Evolutionary conservation across 164 flowering plant genomes (phyloP), one percentile per base, ranked within the genome.

Genomic region (Vitis cinerea): DNA sequence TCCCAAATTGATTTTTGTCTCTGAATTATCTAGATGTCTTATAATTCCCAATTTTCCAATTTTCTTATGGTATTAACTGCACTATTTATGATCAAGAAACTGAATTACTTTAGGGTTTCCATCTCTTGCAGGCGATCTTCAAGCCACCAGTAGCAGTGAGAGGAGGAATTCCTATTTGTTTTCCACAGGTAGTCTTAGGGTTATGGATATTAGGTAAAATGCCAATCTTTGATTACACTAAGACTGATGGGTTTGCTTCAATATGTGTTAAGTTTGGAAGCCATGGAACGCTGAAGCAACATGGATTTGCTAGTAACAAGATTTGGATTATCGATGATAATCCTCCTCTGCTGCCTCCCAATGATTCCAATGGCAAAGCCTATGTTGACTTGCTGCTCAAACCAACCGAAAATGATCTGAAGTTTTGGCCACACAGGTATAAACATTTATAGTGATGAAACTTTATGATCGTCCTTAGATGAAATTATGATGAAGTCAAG

Each of bases 111-210:
- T 37, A 37, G 44, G 44, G 44, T 37, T 37, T 37, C 44, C 44
- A 37, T 37, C 44, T 37, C 44, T 37, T 62, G 30, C 51, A 84
- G 87, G 83, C 85, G 37, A 74, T 72, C 47, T 84, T 74, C 29
- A 84, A 78, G 72, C 83, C 87, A 49, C 83, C 85, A 19, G 67
- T 70, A 30, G 73, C 83, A 10, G 79, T 78, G 8, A 68, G 83
- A 74, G 87, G 87, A 69, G 87, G 87, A 74, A 82, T 84, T 51
- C 80, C 77, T 10, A 80, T 84, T 17, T 84, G 83, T 67, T 84
- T 84, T 66, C 87, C 87, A 3, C 87, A 82, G 81, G 87, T 84
- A 69, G 3, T 29, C 59, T 6, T 4, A 29, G 44, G 69, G 6
- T 29, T 61, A 13, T 55, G 47, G 17, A 29, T 29, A 10, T 44